Percentiles rank a stretch among this genome's conserved stretches.
These are phyloP conservation scores for Anthracocystis walkeri DNA, from an alignment of 1,284 basidiomycete genomes.

Conservation along the genomic window DNA sequence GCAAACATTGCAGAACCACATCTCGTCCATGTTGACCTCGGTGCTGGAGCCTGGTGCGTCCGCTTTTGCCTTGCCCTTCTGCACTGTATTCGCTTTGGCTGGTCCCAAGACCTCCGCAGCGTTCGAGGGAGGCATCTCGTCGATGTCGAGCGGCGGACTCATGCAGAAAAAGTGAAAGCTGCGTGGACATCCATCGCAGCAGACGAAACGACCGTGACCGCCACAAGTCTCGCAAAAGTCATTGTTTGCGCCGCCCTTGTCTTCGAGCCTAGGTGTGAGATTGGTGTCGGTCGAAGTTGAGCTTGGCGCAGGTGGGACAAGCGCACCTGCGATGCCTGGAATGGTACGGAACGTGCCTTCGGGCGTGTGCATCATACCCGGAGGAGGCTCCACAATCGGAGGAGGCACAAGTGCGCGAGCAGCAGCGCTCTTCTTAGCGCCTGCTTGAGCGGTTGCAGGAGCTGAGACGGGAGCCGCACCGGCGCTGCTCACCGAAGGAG, in stretches of 20 bases:
- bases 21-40: conserved; percentile 74
- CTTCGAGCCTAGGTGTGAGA: conserved; percentile 34
- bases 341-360: conserved; percentile 41
- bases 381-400: conserved; percentile 33
- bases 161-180: conserved; percentile 97
- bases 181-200: conserved; percentile 93
- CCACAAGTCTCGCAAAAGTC: conserved; percentile 94
- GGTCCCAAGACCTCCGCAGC: conserved; percentile 48
- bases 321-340: conserved; percentile 44
- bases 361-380: conserved; percentile 37
- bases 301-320: conserved; percentile 22
- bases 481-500: conserved; percentile 35
- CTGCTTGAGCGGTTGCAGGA: conserved; percentile 9
- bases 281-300: conserved; percentile 26
- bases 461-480: conserved; percentile 11
- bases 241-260: conserved; percentile 77
- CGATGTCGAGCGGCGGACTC: conserved; percentile 89
- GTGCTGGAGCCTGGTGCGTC: conserved; percentile 15
- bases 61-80: conserved; percentile 40
- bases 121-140: conserved; percentile 76
- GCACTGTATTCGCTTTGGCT: conserved; percentile 15
- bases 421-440: conserved; percentile 23
- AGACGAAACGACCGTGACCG: conserved; percentile 78
- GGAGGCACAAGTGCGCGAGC: conserved; percentile 44
- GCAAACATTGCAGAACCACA: conserved; percentile 92